These are phyloP conservation scores for Dalbergia oliveri DNA, from an alignment of 306 rosid species.

Conservation along the genomic window DNA sequence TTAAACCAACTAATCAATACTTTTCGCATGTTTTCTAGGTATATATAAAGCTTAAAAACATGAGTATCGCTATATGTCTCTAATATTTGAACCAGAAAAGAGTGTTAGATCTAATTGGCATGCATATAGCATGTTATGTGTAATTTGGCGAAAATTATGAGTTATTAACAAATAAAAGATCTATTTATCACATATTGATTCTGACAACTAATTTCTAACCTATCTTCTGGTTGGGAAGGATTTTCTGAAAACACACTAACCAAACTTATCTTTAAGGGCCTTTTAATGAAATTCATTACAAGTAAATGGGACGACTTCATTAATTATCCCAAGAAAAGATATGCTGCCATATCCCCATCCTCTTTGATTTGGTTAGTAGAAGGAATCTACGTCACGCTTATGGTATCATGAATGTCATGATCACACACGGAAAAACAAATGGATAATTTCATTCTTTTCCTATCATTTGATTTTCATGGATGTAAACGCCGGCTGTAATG, in stretches of 20 bases:
- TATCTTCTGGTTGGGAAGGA: too few species aligned
- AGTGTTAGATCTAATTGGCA: too few species aligned
- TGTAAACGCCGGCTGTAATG: background rate
- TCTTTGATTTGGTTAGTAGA: background rate
- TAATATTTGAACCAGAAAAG: too few species aligned
- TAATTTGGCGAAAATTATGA: too few species aligned
- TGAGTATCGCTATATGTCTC: too few species aligned
- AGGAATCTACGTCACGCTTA: constrained; percentile 23
- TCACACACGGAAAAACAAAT: background rate
- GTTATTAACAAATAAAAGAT: too few species aligned
- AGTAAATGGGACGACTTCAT: background rate
- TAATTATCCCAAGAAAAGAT: background rate
- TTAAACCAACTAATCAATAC: too few species aligned
- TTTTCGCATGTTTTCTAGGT: too few species aligned
- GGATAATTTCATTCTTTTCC: background rate
- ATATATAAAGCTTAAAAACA: too few species aligned
- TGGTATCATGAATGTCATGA: constrained; percentile 40
- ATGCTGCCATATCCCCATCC: constrained; percentile 1
- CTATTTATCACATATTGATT: too few species aligned
- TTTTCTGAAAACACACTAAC: background rate
- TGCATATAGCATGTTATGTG: too few species aligned
- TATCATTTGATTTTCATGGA: constrained; percentile 27
- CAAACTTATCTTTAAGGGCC: constrained; percentile 1
- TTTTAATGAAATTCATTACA: background rate
- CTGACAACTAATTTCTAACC: too few species aligned